Evolutionary conservation across 2,329 filamentous ascomycete species (phyloP), one percentile per base, ranked within the genome.

Genomic region (Fusarium xyrophilum): DNA sequence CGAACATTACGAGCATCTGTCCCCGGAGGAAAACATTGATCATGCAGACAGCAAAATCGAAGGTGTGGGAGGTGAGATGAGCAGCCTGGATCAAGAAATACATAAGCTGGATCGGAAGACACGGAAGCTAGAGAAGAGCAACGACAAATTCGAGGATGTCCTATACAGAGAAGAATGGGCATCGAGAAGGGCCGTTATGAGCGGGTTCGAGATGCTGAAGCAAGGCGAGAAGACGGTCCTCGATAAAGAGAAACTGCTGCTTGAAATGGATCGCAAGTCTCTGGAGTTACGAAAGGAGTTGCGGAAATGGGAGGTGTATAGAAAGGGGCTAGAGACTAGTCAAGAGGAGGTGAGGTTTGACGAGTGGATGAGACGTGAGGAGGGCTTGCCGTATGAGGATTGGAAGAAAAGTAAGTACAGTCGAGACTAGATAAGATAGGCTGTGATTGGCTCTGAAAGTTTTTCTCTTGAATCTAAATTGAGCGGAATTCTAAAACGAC

Each of bases 371-470:
- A 30, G 27, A 10, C n/a, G n/a, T n/a, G 43, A 47, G 43, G 43
- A 47, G 7, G 5, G 27, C 4, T 32, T 47, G 11, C 3, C 10
- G 14, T 47, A 30, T 30, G n/a, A 47, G 7, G n/a, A 47, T 17
- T 47, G 43, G 43, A 47, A 23, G 10, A 47, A 17, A 2, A 47
- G 27, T 17, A 47, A 12, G 3, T 30, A 47, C 27, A 21, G n/a
- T 2, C 5, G 43, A 27, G n/a, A 17, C 5, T 30, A 46, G 19
- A n/a, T 17, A 46, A 46, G 27, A 21, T 21, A 9, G 1, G 27
- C n/a, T 30, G 14, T 3, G 6, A 0, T 47, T 6, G 7, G 4
- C 0, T 21, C 1, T 17, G 14, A 30, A 12, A 7, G 6, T 1
- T 5, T 19, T 35, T 19, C 33, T 35, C 5, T 9, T 21, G 6